phyloP scores from a whole-genome alignment of 2,329 filamentous ascomycete species.

The Botrytis deweyae region DNA sequence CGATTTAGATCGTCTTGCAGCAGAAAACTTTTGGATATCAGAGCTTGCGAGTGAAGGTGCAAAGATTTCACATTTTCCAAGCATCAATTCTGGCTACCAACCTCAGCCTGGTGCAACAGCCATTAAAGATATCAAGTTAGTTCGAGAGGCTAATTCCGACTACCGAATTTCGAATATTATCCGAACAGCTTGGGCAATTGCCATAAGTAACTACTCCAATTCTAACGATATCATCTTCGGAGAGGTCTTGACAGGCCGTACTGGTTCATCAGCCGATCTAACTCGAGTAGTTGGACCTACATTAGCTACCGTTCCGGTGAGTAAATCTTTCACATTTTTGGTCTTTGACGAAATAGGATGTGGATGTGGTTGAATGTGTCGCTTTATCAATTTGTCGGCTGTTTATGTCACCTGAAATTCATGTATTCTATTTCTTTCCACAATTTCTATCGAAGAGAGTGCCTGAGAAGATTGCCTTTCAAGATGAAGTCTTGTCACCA shows the following conservation, averaged over 20 bases:
- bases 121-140: not conserved
- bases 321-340: slow-evolving; percentile 39
- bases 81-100: slow-evolving; percentile 14
- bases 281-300: slow-evolving; percentile 45
- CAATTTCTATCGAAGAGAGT: not conserved
- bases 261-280: slow-evolving; percentile 42
- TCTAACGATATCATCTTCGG: slow-evolving; percentile 46
- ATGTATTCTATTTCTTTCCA: too few species aligned
- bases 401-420: not conserved
- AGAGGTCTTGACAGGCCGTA: slow-evolving; percentile 46
- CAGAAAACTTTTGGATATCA: slow-evolving; percentile 48
- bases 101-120: not conserved
- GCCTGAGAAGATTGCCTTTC: not conserved
- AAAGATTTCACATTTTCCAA: slow-evolving; percentile 47
- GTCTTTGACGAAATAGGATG: not conserved
- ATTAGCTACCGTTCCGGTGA: slow-evolving; percentile 46
- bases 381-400: not conserved
- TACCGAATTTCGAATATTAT: slow-evolving; percentile 29
- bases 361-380: not conserved
- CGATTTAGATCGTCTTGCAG: slow-evolving; percentile 42
- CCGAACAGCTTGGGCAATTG: slow-evolving; percentile 43
- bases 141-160: slow-evolving; percentile 12
- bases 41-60: slow-evolving; percentile 46
- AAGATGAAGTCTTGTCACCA: not conserved
- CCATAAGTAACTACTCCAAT: slow-evolving; percentile 43